Base-by-base conservation (phyloP, 257 asterid genomes). In the Thymus mandschuricus region DNA sequence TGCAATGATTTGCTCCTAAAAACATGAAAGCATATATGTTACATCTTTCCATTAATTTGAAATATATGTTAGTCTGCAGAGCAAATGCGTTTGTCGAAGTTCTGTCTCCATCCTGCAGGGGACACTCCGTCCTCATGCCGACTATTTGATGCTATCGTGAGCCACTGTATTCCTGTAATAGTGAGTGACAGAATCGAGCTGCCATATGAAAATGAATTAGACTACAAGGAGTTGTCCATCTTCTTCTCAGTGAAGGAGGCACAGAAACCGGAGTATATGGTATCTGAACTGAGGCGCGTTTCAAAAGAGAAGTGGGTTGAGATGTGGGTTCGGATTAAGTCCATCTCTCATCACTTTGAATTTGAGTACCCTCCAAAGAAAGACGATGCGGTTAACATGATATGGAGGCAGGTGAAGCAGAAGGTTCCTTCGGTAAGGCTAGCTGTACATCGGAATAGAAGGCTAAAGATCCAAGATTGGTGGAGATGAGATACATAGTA, bases 51-150 rank as follows among this genome's bases (percentile, higher is more conserved):
- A 21, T 21, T 21, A 21, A 21, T 21, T 21, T 21, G 21, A 21
- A 21, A 21, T 21, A 21, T 30, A 35, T 65, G 27, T 43, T 70
- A 92, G 98, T 92, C 98, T 50, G 76, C 87, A 31, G 81, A 77
- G 33, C 90, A 87, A 71, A 92, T 92, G 97, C 95, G 89, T 4
- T 72, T 84, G 3, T 87, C 98, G 10, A 92, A 92, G 81, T 92
- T 89, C 69, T 92, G 98, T 65, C 83, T 92, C 43, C 77, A 92
- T 58, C 96, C 96, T 5, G 98, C 96, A 0, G 96, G 98, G 5
- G 98, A 92, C 79, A 92, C 96, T 3, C 98, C 96, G 40, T 92
- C 98, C 60, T 92, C 98, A 3, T 92, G 98, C 76, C 98, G 96
- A 35, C 89, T 92, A 40, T 92, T 92, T 64, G 98, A 92, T 77